phyloP scores from a whole-genome alignment of 805 yeast species.

The Kodamaea lidongshanica region DNA sequence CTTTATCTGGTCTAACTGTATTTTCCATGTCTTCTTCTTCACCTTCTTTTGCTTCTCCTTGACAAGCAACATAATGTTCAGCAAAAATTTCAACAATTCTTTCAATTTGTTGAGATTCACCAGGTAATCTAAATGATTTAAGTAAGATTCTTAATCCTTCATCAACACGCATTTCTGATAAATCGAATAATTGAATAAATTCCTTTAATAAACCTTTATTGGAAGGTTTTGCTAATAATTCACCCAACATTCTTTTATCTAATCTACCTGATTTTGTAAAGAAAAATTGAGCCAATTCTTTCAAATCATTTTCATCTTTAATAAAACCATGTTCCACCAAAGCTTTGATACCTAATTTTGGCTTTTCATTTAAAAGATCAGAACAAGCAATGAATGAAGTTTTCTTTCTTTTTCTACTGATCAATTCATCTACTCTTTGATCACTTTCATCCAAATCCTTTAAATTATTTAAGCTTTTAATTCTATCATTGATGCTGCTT shows the following conservation, averaged over 20 bases:
- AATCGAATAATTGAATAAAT: constrained; percentile 70
- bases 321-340: constrained; percentile 65
- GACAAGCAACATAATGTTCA: constrained; percentile 66
- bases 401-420: constrained; percentile 49
- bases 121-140: constrained; percentile 85
- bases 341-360: constrained; percentile 65
- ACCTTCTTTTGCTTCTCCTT: constrained; percentile 19
- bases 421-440: constrained; percentile 22
- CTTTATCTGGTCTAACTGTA: constrained; percentile 65
- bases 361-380: constrained; percentile 68
- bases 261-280: constrained; percentile 73
- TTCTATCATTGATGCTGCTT: constrained; percentile 51
- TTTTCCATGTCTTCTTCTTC: constrained; percentile 26
- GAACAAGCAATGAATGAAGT: constrained; percentile 74
- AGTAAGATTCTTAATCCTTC: constrained; percentile 83
- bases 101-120: constrained; percentile 96
- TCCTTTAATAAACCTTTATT: constrained; percentile 53
- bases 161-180: constrained; percentile 75
- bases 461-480: constrained; percentile 23
- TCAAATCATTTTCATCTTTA: constrained; percentile 36
- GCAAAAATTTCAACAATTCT: constrained; percentile 85
- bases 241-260: constrained; percentile 85
- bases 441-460: constrained; percentile 4
- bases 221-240: constrained; percentile 70
- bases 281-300: constrained; percentile 69